These are phyloP conservation scores for Artemisia tridentata DNA, from an alignment of 129 eudicot genomes.

Conservation along the genomic window DNA sequence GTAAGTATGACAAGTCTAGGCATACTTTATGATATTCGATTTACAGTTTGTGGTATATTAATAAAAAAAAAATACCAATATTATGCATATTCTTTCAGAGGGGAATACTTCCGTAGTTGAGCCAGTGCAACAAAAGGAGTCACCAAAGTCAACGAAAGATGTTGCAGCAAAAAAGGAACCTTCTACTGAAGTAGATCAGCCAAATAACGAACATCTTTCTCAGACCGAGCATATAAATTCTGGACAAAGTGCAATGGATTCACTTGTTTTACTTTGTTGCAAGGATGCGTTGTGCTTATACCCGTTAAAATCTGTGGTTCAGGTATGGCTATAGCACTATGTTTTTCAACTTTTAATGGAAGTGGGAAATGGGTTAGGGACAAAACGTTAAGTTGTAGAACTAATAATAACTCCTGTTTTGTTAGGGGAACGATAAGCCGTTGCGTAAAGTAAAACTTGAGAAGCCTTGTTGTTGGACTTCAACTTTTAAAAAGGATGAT, in stretches of 20 bases:
- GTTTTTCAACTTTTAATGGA: not conserved
- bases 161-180: constrained; percentile 32
- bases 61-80: not conserved
- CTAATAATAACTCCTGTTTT: constrained; percentile 22
- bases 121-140: constrained; percentile 30
- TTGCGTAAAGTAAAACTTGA: constrained; percentile 59
- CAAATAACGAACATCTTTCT: constrained; percentile 25
- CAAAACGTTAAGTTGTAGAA: not conserved
- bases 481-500: constrained; percentile 56
- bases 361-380: not conserved
- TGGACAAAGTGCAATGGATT: constrained; percentile 34
- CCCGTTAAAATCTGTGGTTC: constrained; percentile 56
- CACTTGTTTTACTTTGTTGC: constrained; percentile 65
- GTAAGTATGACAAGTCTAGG: constrained; percentile 44
- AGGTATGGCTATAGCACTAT: constrained; percentile 41
- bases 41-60: constrained; percentile 14
- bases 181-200: constrained; percentile 27
- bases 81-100: constrained; percentile 38
- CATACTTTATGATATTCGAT: not conserved
- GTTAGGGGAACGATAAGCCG: constrained; percentile 67
- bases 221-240: constrained; percentile 22
- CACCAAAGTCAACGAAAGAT: constrained; percentile 37
- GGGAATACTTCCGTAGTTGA: constrained; percentile 29
- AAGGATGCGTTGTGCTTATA: constrained; percentile 55
- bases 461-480: constrained; percentile 78